Base-by-base conservation (phyloP, 768 basidiomycete genomes). In the Calocybe gangraenosa region DNA sequence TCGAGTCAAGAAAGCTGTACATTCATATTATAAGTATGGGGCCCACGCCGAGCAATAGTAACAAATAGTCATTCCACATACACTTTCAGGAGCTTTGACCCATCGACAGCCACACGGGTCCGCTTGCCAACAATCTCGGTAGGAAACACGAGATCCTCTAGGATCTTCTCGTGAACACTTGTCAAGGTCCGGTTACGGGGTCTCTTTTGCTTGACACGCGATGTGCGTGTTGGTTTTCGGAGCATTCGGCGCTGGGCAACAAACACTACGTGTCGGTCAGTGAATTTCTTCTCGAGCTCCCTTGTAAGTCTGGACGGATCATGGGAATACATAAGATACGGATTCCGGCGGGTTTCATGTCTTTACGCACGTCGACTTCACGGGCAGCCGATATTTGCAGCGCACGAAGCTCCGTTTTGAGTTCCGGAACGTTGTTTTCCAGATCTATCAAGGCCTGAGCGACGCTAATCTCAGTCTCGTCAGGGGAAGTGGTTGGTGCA, bases 251-350 rank as follows among this genome's bases (percentile, higher is more conserved):
- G 92, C 74, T 99, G 96, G 44, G 90, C 96, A 66, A 98, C 83
- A 68, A 99, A 98, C 48, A 99, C 91, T 66, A 99, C 92, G 72
- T 98, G 94, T 65, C 93, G 84, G 75, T 98, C 96, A 37, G 96
- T 92, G 76, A 99, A 97, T 74, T 99, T 99, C 83, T 99, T 99
- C 83, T 99, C 96, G 62, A 99, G 81, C 67, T 98, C 95, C 44
- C 95, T 87, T 50, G 95, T 97, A 64, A 98, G 87, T 68, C 95
- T 98, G 51, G 33, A 28, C 11, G 11, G 49, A 21, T 37, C 9
- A 31, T 35, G 39, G 25, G 18, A 37, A 42, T 23, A 48, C 19
- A 44, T 44, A 42, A 40, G 47, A 43, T 35, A n/a, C 14, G 6
- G 34, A n/a, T 14, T 6, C 17, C 7, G 34, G 7, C 17, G n/a